phyloP scores from a whole-genome alignment of 495 filamentous ascomycete genomes.

The Neurospora sp. region DNA sequence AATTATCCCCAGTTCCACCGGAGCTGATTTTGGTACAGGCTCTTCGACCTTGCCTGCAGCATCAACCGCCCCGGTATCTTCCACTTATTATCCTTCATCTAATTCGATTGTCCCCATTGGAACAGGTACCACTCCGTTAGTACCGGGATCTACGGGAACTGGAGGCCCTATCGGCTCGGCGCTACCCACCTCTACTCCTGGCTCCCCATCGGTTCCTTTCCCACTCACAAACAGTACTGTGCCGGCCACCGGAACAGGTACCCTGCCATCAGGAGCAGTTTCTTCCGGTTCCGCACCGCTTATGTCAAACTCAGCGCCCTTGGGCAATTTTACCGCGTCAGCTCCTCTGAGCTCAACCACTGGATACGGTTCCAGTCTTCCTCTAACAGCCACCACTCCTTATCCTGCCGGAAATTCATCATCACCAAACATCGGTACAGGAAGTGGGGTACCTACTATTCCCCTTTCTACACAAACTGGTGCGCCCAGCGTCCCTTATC shows the following conservation, averaged over 20 bases:
- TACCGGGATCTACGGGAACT: background rate
- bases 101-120: background rate
- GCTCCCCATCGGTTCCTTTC: constrained; percentile 2
- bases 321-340: background rate
- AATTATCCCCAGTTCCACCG: background rate
- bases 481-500: constrained; percentile 2
- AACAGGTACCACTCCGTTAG: background rate
- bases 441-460: background rate
- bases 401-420: constrained; percentile 3
- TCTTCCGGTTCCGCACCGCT: background rate
- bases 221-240: constrained; percentile 7
- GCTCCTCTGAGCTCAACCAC: background rate
- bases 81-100: background rate
- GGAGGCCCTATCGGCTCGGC: background rate
- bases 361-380: background rate
- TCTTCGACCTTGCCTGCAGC: background rate
- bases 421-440: background rate
- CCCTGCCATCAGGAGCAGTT: background rate
- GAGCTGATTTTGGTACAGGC: background rate
- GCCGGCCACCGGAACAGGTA: constrained; percentile 3
- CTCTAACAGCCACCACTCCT: background rate
- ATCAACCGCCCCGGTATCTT: background rate
- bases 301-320: background rate
- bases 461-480: background rate
- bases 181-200: background rate